Evolutionary conservation across 306 rosid species (phyloP).

Genomic region (Lathyrus tuberosus): DNA sequence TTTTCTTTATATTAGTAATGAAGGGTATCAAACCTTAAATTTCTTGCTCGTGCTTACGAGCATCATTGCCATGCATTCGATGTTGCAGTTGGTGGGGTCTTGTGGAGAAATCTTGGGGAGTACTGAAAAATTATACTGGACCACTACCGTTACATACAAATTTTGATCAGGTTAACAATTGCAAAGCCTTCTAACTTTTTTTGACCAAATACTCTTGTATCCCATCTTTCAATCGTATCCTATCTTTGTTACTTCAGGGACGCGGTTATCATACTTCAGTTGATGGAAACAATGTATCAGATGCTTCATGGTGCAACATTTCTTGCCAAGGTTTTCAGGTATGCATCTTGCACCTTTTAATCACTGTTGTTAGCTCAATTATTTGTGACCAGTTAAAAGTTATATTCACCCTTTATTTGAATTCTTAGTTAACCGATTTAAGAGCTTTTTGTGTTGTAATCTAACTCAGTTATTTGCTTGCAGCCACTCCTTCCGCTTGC

Average conservation of each 20-base stretch:
- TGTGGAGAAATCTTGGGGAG: constrained; percentile 89
- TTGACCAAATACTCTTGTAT: constrained; percentile 28
- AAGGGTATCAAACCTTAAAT: constrained; percentile 25
- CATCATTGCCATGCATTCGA: constrained; percentile 41
- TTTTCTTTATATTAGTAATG: constrained; percentile 16
- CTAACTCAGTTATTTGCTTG: constrained; percentile 42
- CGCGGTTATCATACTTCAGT: constrained; percentile 75
- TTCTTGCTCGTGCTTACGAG: too few species aligned
- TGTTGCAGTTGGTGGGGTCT: constrained; percentile 90
- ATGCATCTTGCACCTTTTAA: constrained; percentile 31
- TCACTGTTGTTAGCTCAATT: constrained; percentile 33
- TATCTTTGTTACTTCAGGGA: constrained; percentile 59
- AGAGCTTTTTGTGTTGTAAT: constrained; percentile 1
- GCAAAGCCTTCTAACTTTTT: constrained; percentile 31
- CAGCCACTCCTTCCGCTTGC: constrained; percentile 72
- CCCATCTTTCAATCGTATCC: constrained; percentile 24
- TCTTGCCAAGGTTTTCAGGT: constrained; percentile 92
- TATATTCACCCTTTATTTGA: constrained; percentile 21
- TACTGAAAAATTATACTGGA: constrained; percentile 50
- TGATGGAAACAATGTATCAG: constrained; percentile 59
- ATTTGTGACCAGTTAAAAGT: constrained; percentile 7
- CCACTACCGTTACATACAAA: constrained; percentile 77
- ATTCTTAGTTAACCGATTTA: constrained; percentile 24
- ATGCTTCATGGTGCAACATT: constrained; percentile 79
- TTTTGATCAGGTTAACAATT: constrained; percentile 79